Evolutionary conservation across 768 basidiomycete genomes (phyloP).

Genomic region (Floccularia luteovirens): DNA sequence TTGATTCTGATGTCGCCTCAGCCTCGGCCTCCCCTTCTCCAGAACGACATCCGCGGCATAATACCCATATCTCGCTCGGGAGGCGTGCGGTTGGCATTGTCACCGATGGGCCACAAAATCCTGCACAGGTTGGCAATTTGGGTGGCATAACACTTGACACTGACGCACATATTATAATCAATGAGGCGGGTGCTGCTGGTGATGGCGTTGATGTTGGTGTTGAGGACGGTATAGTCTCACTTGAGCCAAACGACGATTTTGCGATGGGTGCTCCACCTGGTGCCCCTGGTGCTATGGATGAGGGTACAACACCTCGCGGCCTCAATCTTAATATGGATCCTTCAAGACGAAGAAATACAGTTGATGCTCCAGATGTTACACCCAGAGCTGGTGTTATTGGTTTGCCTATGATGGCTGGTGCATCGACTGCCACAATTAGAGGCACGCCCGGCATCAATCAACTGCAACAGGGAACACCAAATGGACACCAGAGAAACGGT

Average conservation of each 20-base stretch:
- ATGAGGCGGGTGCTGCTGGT: slow-evolving; percentile 19
- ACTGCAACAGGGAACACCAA: slow-evolving; percentile 4
- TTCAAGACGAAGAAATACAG: slow-evolving; percentile 16
- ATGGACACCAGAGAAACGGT: slow-evolving; percentile 19
- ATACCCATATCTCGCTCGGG: slow-evolving; percentile 11
- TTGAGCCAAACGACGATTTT: slow-evolving; percentile 82
- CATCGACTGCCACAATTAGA: slow-evolving; percentile 3
- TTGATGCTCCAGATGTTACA: slow-evolving; percentile 48
- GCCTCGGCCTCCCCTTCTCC: slow-evolving; percentile 25
- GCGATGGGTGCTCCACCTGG: slow-evolving; percentile 89
- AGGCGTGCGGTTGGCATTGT: slow-evolving; percentile 32
- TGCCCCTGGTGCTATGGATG: slow-evolving; percentile 69
- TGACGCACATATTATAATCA: slow-evolving; percentile 38
- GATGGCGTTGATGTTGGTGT: slow-evolving; percentile 43
- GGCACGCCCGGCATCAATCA: background rate
- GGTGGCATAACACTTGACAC: slow-evolving; percentile 9
- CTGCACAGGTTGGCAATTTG: slow-evolving; percentile 14
- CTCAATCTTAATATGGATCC: slow-evolving; percentile 10
- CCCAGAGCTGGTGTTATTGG: slow-evolving; percentile 56
- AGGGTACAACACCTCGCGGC: slow-evolving; percentile 16
- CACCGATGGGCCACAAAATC: slow-evolving; percentile 21
- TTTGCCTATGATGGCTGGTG: slow-evolving; percentile 29
- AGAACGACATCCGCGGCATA: slow-evolving; percentile 3
- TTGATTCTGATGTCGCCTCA: slow-evolving; percentile 17
- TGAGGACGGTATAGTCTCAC: slow-evolving; percentile 68